Conservation (phyloP, 1,139 yeast genomes). For the Saccharomyces hybrid region DNA sequence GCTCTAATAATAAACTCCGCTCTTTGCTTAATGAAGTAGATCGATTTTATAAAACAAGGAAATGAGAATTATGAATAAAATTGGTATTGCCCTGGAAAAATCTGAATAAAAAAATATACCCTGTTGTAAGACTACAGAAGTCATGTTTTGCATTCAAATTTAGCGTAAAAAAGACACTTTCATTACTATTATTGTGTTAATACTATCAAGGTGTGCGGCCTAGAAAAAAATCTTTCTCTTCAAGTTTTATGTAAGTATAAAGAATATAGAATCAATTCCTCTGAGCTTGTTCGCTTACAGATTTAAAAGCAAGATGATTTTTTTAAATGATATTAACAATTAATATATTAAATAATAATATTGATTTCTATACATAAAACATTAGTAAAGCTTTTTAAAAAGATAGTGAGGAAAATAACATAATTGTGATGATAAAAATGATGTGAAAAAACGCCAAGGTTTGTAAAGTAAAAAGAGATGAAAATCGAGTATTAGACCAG, state of each 20-base stretch:
- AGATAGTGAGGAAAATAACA: neutral
- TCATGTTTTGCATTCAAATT: neutral
- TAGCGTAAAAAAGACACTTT: neutral
- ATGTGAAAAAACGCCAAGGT: neutral
- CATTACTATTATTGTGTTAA: neutral
- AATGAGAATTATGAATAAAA: slow-evolving; percentile 8
- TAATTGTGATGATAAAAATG: slow-evolving; percentile 2
- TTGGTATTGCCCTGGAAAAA: neutral
- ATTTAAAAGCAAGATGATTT: neutral
- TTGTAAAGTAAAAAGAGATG: neutral
- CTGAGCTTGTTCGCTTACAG: too few species aligned
- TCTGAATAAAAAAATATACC: neutral
- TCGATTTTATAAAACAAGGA: slow-evolving; percentile 1
- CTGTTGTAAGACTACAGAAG: neutral
- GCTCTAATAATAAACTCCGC: slow-evolving; percentile 30
- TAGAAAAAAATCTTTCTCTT: slow-evolving; percentile 1
- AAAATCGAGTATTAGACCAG: neutral
- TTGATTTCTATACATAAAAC: neutral
- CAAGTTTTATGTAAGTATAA: neutral
- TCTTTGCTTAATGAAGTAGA: slow-evolving; percentile 11
- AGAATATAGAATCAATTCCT: too few species aligned
- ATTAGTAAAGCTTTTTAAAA: neutral
- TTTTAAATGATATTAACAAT: neutral
- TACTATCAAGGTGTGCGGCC: slow-evolving; percentile 15
- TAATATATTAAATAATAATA: neutral